These are phyloP conservation scores for Narthecium ossifragum DNA, from an alignment of 106 monocot species.

Conservation along the genomic window DNA sequence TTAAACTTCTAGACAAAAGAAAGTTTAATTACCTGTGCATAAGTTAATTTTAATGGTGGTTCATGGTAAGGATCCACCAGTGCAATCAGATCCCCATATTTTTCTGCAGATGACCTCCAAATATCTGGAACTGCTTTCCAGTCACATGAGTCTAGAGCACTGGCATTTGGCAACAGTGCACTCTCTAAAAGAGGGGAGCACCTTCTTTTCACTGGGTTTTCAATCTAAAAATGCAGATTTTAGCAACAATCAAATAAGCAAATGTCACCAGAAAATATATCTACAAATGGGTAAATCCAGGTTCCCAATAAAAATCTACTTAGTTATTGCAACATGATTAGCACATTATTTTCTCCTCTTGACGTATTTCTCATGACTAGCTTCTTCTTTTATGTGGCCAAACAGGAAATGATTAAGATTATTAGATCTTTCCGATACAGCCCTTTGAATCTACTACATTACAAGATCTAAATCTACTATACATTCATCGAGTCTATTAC, in stretches of 20 bases:
- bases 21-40: conserved; percentile 95
- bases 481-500: too few species aligned
- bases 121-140: conserved; percentile 96
- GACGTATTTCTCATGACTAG: too few species aligned
- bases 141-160: conserved; percentile 20
- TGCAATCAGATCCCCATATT: conserved; percentile 67
- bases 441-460: too few species aligned
- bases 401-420: too few species aligned
- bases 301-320: too few species aligned
- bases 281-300: too few species aligned
- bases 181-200: conserved; percentile 58
- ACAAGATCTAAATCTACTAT: too few species aligned
- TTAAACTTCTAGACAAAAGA: too few species aligned
- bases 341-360: too few species aligned
- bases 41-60: conserved; percentile 64
- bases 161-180: conserved; percentile 16
- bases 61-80: conserved; percentile 84
- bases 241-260: background rate
- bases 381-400: too few species aligned
- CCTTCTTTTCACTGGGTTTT: conserved; percentile 30
- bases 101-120: conserved; percentile 68
- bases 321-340: too few species aligned
- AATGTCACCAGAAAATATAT: background rate
- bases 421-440: too few species aligned
- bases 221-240: background rate